phyloP scores from a whole-genome alignment of 2,329 filamentous ascomycete species.

The Bipolaris gigantea region DNA sequence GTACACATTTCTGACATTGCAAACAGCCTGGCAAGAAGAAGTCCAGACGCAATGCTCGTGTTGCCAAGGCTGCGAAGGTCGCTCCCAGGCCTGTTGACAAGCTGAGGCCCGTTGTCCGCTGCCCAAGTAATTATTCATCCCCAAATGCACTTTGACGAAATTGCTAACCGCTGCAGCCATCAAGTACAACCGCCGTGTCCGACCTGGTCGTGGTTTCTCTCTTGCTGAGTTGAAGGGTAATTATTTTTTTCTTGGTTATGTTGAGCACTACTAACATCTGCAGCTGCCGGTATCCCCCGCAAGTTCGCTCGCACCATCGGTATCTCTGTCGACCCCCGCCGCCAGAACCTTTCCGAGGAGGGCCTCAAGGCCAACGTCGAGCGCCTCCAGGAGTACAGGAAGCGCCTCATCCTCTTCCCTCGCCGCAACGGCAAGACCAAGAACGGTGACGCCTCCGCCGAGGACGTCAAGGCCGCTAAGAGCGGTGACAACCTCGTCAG shows the following conservation, averaged over 20 bases:
- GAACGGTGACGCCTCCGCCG: constrained; percentile 84
- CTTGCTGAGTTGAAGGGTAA: constrained; percentile 95
- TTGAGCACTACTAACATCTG: constrained; percentile 23
- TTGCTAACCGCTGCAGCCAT: neutral
- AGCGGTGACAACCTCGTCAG: constrained; percentile 55
- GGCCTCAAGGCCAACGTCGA: constrained; percentile 91
- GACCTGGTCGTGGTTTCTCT: constrained; percentile 96
- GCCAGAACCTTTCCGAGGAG: constrained; percentile 96
- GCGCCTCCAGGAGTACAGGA: constrained; percentile 97
- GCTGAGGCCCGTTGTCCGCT: constrained; percentile 93
- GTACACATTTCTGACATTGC: constrained; percentile 39
- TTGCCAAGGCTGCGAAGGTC: constrained; percentile 91
- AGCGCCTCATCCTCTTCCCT: constrained; percentile 95
- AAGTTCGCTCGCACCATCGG: constrained; percentile 94
- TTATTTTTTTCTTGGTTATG: constrained; percentile 18
- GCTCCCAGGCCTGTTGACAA: constrained; percentile 97
- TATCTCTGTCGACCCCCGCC: constrained; percentile 93
- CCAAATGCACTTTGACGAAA: neutral
- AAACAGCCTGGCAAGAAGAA: constrained; percentile 90
- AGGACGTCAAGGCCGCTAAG: constrained; percentile 74
- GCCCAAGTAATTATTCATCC: constrained; percentile 59
- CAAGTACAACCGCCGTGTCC: constrained; percentile 87
- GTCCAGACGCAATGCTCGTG: constrained; percentile 85
- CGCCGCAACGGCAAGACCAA: constrained; percentile 90
- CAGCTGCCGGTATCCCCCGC: constrained; percentile 95